Evolutionary conservation across 139 green algal genomes (phyloP), one percentile per base, ranked within the genome.

Genomic region (Chlamydomonas urium): DNA sequence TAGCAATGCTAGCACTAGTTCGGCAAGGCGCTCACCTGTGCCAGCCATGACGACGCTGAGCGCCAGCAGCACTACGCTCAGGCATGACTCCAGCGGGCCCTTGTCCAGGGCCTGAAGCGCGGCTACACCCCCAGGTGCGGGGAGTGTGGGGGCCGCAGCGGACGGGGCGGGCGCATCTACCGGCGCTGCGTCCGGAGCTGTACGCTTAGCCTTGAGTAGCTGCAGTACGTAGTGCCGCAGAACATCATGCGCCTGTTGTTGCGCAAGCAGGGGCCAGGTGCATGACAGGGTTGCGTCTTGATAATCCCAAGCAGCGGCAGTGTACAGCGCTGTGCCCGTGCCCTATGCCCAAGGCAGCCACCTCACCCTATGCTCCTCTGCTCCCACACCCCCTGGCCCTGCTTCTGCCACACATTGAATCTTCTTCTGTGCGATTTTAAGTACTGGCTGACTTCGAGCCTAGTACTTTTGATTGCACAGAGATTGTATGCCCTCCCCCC

Each of bases 41-140:
- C 94, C 94, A 1, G 94, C 93, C 91, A 99, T 97, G 37, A 99
- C 90, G 3, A 90, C 37, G 1, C 73, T 36, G 45, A 99, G 83
- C 24, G 92, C 80, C 67, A 98, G 80, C 29, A 87, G 80, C 58
- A 76, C 77, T 35, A 89, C 68, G 32, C 59, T 72, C 21, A 93
- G 26, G 47, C 79, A 85, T 10, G 69, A 74, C 81, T 97, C 90
- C 61, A 94, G 33, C 26, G 78, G 69, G 0, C 47, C 73, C 37
- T 81, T 79, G 66, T 87, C 82, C 36, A 87, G 31, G 36, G 73
- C 31, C 6, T 69, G 58, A 5, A 82, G 36, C 33, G 65, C 71
- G 6, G 47, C 65, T 28, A 58, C 38, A 4, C 24, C 45, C 24
- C 21, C 59, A 36, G 36, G 50, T 1, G 34, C 70, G 32, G 70